Conservation (phyloP, 768 basidiomycete species). For the Kwoniella bestiolae region DNA sequence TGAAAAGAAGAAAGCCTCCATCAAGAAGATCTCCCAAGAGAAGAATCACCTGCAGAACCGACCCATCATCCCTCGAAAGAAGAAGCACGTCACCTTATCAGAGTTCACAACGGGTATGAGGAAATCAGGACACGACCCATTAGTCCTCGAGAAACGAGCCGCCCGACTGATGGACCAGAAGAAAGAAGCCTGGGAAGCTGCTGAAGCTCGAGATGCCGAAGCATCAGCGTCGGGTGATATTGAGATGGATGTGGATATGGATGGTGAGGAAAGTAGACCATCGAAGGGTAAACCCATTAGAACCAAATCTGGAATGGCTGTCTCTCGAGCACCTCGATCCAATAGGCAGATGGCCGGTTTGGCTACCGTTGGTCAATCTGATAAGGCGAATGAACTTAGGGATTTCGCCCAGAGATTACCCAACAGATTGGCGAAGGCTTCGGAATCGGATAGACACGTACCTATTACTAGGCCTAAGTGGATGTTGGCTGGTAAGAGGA, state of each 20-base stretch:
- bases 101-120: constrained; percentile 81
- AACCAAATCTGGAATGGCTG: constrained; percentile 60
- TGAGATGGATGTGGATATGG: constrained; percentile 57
- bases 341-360: constrained; percentile 80
- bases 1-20: constrained; percentile 68
- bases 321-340: constrained; percentile 67
- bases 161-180: constrained; percentile 65
- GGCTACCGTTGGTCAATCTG: constrained; percentile 76
- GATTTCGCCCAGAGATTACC: constrained; percentile 84
- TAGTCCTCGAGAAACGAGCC: constrained; percentile 85
- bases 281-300: constrained; percentile 42
- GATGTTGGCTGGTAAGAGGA: constrained; percentile 56
- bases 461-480: constrained; percentile 57
- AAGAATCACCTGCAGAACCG: constrained; percentile 89
- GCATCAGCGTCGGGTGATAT: constrained; percentile 59
- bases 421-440: constrained; percentile 86
- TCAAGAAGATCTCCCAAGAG: constrained; percentile 65
- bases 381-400: constrained; percentile 77
- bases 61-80: constrained; percentile 72
- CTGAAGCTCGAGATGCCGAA: constrained; percentile 44
- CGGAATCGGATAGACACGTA: constrained; percentile 66
- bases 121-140: constrained; percentile 87
- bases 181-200: constrained; percentile 68
- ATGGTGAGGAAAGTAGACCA: constrained; percentile 6
- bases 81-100: constrained; percentile 67